Evolutionary conservation across 805 yeast species (phyloP), one percentile per base, ranked within the genome.

Genomic region (Groenewaldozyma salmanticensis): DNA sequence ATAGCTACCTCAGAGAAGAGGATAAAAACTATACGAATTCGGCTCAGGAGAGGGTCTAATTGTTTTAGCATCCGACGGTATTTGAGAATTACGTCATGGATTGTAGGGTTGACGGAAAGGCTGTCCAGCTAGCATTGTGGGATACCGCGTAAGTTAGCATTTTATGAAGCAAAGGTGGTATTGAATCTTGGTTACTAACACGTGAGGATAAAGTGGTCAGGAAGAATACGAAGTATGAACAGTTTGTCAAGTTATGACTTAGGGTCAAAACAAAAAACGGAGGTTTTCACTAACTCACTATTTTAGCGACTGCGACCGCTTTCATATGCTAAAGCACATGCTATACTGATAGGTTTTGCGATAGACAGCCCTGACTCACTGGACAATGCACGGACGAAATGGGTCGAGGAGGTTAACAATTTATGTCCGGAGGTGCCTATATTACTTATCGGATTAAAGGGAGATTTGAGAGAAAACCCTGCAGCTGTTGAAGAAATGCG

Each of bases 21-120:
- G n/a, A n/a, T n/a, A n/a, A n/a, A n/a, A n/a, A n/a, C n/a, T n/a
- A n/a, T n/a, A n/a, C n/a, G n/a, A n/a, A n/a, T n/a, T n/a, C n/a
- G n/a, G n/a, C n/a, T n/a, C n/a, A n/a, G n/a, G n/a, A n/a, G n/a
- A n/a, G n/a, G n/a, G n/a, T n/a, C n/a, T n/a, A n/a, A n/a, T n/a
- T n/a, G n/a, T n/a, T n/a, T 21, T 81, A 86, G 59, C 94, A 84
- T 51, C 96, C 96, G 2, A 87, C 96, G 0, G 95, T 87, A 4
- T 87, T 88, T 59, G 96, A 87, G 52, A 87, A 88, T 60, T 86
- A 88, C 59, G 95, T 87, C 13, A 86, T 95, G 1, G 95, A 86
- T 54, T 87, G 96, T 60, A 68, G 95, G 43, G 94, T 88, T 16
- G 96, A 87, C 55, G 96, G 96, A 3, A 87, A 86, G 51, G 81